Conservation (phyloP, 1,284 basidiomycete species). For the Ustilago esculenta region DNA sequence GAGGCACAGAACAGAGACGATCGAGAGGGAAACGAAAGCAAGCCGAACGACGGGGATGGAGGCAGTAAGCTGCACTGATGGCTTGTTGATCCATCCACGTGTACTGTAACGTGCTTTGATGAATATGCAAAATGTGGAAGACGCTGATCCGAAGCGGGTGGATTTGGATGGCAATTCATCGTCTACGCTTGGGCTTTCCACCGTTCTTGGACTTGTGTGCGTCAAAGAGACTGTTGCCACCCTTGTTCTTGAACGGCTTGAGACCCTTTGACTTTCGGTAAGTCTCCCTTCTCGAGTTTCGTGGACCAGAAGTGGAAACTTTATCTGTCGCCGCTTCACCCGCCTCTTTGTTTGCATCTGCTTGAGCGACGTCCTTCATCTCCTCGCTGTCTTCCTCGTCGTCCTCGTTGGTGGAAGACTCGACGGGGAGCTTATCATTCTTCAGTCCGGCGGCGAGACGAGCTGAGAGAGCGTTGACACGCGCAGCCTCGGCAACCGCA, state of each 20-base stretch:
- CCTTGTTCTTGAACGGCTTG: slow-evolving; percentile 51
- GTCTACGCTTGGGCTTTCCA: slow-evolving; percentile 55
- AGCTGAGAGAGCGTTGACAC: slow-evolving; percentile 78
- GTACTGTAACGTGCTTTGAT: no score
- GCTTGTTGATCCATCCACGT: no score
- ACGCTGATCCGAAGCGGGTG: no score
- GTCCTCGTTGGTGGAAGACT: slow-evolving; percentile 67
- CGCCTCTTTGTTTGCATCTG: slow-evolving; percentile 8
- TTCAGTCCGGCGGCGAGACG: slow-evolving; percentile 71
- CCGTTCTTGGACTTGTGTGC: slow-evolving; percentile 50
- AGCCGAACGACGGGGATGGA: no score
- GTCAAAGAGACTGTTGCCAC: slow-evolving; percentile 35
- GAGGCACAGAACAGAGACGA: no score
- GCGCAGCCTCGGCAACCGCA: slow-evolving; percentile 83
- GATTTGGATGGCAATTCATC: no score
- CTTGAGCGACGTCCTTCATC: slow-evolving; percentile 68
- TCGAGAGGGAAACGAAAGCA: no score
- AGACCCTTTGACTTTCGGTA: slow-evolving; percentile 53
- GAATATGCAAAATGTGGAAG: no score
- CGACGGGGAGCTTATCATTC: slow-evolving; percentile 55
- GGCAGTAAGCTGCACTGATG: no score
- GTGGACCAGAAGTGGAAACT: slow-evolving; percentile 54
- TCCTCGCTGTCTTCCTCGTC: slow-evolving; percentile 69
- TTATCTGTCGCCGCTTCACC: slow-evolving; percentile 18
- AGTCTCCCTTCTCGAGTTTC: slow-evolving; percentile 57